Evolutionary conservation across 257 asterid species (phyloP), one percentile per base, ranked within the genome.

Genomic region (Penstemon barbatus): DNA sequence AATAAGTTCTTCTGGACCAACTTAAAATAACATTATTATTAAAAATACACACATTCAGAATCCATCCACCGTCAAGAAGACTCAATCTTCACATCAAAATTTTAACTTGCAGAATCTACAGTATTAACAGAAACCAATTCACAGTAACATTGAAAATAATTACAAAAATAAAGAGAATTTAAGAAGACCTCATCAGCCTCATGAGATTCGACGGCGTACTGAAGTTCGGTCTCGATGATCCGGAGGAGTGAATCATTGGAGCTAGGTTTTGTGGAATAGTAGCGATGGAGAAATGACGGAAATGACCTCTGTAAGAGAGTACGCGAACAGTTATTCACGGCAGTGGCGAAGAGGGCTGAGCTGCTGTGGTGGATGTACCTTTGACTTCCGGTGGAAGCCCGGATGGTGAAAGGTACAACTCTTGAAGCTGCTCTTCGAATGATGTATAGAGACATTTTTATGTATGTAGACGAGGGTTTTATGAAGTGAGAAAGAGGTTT

Each of bases 181-280:
- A 7, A 54, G 38, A 36, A 36, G 55, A 73, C 83, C 85, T 72
- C 77, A 0, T 71, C 81, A 0, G 8, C 75, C 0, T 68, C 86
- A 6, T 75, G 77, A 38, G 81, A 79, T 54, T 89, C 88, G 37
- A n/a, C 50, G 25, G 90, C 86, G 57, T 81, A 83, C 65, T 68
- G 44, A 65, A 92, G 82, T 84, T 89, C 96, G 9, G 84, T 61
- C 38, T 79, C 73, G 57, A 89, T 69, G 36, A 87, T 83, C 38
- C 80, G 77, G 63, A 82, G 62, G 46, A 92, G 95, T 0, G 86
- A 53, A 55, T 68, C 84, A 45, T 89, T 95, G 12, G 92, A 80
- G 48, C 76, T 69, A 4, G 85, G 73, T 65, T 51, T 72, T 70
- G 71, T 72, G 7, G 90, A 70, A 43, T 80, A 82, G 69, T 74